Evolutionary conservation across 441 rosid genomes (phyloP), one percentile per base, ranked within the genome.

Genomic region (Syzygium malaccense): DNA sequence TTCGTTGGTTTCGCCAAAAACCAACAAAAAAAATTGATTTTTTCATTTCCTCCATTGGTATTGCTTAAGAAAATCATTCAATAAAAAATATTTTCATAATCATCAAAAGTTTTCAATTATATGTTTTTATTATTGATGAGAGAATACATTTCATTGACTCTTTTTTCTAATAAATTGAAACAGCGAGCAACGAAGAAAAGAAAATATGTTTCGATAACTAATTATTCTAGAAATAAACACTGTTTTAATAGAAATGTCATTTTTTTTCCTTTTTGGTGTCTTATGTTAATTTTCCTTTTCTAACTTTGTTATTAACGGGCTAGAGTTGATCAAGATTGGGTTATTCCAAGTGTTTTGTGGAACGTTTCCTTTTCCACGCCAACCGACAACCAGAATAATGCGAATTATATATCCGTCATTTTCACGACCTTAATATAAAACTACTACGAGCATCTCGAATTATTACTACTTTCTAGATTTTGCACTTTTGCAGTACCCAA

Each of bases 241-340:
- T 0, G 33, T 28, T 60, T 60, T 3, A 3, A 60, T 30, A 14
- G 68, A n/a, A 0, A 62, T 62, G 68, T 0, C 68, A 14, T 62
- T 28, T n/a, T 10, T 28, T 62, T 28, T n/a, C 14, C 1, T 1
- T n/a, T 62, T 62, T 62, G 0, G 33, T n/a, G 0, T 62, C 33
- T 62, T n/a, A 62, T 62, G 68, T 62, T 14, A 60, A 28, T 28
- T 60, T 60, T 60, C 32, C 66, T 60, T 60, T 28, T 60, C 66
- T 28, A 0, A 62, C 0, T 15, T 15, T 64, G 75, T 30, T 64
- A 64, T 15, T 64, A n/a, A 62, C 20, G 10, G 71, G 7, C 0
- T 14, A 62, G 3, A n/a, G 20, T 62, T n/a, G 71, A 62, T 14
- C 71, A 62, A n/a, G 19, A 62, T 62, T n/a, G 71, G 37, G 71